Conservation (phyloP, 345 rosid genomes). For the Citrus maxima region DNA sequence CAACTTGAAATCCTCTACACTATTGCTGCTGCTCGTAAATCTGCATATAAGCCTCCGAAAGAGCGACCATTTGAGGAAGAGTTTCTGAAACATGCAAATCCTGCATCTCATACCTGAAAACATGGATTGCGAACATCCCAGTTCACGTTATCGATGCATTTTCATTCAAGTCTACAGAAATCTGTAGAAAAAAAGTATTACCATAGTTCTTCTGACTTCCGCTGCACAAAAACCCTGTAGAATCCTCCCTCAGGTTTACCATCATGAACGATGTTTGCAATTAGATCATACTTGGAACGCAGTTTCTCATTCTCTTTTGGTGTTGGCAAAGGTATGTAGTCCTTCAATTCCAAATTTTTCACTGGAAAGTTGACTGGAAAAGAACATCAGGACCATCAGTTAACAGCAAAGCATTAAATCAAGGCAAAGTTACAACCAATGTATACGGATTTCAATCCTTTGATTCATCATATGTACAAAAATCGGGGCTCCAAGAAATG, state of each 20-base stretch:
- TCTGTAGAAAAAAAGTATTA: constrained; percentile 19
- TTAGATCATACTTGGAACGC: constrained; percentile 82
- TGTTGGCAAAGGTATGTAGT: constrained; percentile 82
- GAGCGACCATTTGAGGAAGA: constrained; percentile 96
- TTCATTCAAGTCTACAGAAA: neutral
- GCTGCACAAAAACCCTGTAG: constrained; percentile 95
- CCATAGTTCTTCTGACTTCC: constrained; percentile 94
- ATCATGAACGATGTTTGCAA: constrained; percentile 95
- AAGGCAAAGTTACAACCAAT: neutral
- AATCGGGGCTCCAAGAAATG: neutral
- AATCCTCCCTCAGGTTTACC: constrained; percentile 92
- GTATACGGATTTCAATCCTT: too few relatives aligned
- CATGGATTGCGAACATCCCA: neutral
- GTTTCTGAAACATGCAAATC: constrained; percentile 95
- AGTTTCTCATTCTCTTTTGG: constrained; percentile 56
- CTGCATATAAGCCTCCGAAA: constrained; percentile 96
- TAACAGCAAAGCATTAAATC: neutral
- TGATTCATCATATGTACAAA: neutral
- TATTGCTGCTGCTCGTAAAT: constrained; percentile 81
- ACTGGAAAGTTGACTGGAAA: constrained; percentile 93
- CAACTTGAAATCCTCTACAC: neutral
- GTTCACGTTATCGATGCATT: neutral
- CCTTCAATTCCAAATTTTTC: constrained; percentile 87
- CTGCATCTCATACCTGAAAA: constrained; percentile 96
- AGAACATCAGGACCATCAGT: constrained; percentile 1